Evolutionary conservation across 306 rosid species (phyloP).

Genomic region (Oemleria cerasiformis): DNA sequence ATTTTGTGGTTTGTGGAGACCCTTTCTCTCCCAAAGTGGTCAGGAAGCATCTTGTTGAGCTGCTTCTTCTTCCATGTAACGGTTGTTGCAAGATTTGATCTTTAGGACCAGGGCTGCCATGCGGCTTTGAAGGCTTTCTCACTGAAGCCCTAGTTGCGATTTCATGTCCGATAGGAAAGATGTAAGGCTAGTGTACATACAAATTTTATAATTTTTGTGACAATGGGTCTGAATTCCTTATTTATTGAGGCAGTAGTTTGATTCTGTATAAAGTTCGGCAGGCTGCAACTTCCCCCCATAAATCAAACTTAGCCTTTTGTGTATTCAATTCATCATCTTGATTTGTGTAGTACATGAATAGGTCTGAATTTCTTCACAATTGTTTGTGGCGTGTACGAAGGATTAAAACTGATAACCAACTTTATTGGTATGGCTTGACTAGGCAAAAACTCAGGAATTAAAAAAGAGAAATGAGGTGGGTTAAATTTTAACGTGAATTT

Average conservation of each 20-base stretch:
- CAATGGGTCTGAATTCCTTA: slow-evolving; percentile 2
- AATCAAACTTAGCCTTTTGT: neutral
- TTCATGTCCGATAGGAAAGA: neutral
- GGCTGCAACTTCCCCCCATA: neutral
- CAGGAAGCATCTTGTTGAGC: neutral
- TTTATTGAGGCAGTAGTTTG: slow-evolving; percentile 6
- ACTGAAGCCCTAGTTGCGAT: neutral
- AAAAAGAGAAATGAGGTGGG: too few relatives aligned
- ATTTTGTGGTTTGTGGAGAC: neutral
- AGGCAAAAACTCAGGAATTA: too few relatives aligned
- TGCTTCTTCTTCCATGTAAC: neutral
- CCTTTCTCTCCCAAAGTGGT: neutral
- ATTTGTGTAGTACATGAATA: neutral
- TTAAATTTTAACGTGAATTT: too few relatives aligned
- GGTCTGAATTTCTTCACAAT: too few relatives aligned
- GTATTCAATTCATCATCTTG: slow-evolving; percentile 2
- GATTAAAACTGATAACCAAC: too few relatives aligned
- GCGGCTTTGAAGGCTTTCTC: neutral
- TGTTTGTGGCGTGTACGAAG: too few relatives aligned
- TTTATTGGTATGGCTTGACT: too few relatives aligned
- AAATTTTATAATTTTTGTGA: slow-evolving; percentile 18
- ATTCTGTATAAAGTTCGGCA: slow-evolving; percentile 14
- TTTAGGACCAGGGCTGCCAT: neutral
- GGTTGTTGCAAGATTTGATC: neutral
- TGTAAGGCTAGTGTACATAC: slow-evolving; percentile 23